phyloP scores from a whole-genome alignment of 306 rosid genomes.

The Cucurbita pepo region DNA sequence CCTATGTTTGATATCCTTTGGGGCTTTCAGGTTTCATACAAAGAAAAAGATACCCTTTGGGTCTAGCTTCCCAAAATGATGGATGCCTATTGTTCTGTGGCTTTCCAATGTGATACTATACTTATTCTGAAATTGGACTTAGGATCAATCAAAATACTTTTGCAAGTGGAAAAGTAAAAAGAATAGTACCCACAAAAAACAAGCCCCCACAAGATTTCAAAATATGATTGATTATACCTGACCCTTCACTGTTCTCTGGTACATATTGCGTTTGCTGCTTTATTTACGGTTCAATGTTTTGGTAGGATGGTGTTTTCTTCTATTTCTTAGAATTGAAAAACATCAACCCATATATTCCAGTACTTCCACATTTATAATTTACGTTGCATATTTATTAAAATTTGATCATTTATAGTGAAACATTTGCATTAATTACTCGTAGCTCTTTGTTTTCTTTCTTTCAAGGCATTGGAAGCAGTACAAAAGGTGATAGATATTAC shows the following conservation, averaged over 20 bases:
- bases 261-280: not conserved
- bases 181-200: not conserved
- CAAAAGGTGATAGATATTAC: slow-evolving; percentile 53
- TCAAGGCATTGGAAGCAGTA: slow-evolving; percentile 71
- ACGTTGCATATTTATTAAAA: not conserved
- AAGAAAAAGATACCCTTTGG: not conserved
- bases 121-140: not conserved
- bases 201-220: not conserved
- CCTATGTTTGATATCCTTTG: not conserved
- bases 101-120: not conserved
- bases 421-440: not conserved
- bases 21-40: not conserved
- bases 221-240: not conserved
- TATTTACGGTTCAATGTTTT: not conserved
- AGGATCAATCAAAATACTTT: not conserved
- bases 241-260: not conserved
- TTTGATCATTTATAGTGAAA: not conserved
- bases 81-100: not conserved
- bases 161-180: not conserved
- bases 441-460: not conserved
- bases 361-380: not conserved
- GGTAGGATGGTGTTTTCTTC: not conserved
- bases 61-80: not conserved
- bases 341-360: not conserved
- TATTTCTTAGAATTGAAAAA: not conserved